A percentile compares a stretch with the other conserved stretches of the same genome.
Conservation (phyloP, 2,329 filamentous ascomycete species). For the Penicillium paneum region DNA sequence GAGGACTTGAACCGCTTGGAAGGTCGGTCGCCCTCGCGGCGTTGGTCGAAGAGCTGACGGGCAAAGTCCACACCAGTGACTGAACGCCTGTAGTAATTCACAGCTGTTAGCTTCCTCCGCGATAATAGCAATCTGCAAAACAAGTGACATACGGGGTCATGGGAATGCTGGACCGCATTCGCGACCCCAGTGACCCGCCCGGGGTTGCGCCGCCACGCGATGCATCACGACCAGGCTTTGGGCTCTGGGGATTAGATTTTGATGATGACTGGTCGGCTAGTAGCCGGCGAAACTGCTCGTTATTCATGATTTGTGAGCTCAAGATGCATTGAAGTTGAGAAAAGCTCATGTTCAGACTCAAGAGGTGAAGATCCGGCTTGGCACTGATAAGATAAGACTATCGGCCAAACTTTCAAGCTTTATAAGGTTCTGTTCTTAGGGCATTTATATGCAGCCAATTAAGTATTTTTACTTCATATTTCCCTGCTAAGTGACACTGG, state of each 20-base stretch:
- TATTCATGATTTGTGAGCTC: conserved; percentile 67
- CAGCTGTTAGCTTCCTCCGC: neutral
- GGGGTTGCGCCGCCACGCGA: conserved; percentile 47
- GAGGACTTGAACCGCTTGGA: conserved; percentile 72
- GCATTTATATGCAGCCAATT: neutral
- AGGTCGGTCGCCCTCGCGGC: conserved; percentile 52
- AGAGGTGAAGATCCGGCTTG: conserved; percentile 16
- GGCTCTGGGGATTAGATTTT: conserved; percentile 16
- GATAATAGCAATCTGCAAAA: neutral
- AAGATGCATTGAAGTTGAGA: conserved; percentile 1
- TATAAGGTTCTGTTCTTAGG: too few relatives aligned
- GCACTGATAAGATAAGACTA: conserved; percentile 12
- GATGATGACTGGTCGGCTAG: conserved; percentile 53
- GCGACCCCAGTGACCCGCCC: conserved; percentile 65
- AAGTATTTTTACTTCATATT: neutral
- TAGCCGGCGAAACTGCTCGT: conserved; percentile 86
- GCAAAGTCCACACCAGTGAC: conserved; percentile 70
- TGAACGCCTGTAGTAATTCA: conserved; percentile 55
- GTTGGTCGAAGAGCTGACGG: conserved; percentile 75
- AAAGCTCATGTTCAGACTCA: conserved; percentile 19
- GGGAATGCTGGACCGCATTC: conserved; percentile 75
- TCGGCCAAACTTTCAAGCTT: too few relatives aligned
- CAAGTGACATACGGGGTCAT: conserved; percentile 77
- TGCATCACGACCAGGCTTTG: conserved; percentile 21
- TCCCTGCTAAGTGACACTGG: neutral